phyloP scores from a whole-genome alignment of 2,329 filamentous ascomycete species.

The Claviceps sorghi region DNA sequence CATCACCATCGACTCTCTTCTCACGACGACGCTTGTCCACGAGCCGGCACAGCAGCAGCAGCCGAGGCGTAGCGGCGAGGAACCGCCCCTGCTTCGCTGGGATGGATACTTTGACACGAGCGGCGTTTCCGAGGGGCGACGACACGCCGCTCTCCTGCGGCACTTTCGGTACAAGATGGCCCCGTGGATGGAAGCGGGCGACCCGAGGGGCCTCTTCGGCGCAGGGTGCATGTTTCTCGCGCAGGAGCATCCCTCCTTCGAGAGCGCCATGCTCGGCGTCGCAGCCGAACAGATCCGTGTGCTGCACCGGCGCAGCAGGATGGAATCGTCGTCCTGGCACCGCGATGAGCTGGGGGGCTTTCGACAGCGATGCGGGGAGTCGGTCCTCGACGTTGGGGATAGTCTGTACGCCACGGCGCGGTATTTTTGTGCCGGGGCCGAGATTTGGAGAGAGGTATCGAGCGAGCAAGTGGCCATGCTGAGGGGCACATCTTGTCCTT shows the following conservation, averaged over 20 bases:
- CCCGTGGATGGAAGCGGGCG: conserved; percentile 11
- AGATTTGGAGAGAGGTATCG: conserved; percentile 4
- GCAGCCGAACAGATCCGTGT: conserved; percentile 6
- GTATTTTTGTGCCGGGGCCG: conserved; percentile 3
- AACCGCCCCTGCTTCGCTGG: conserved; percentile 7
- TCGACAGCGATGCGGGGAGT: background rate
- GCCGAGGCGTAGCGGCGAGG: background rate
- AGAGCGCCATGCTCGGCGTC: conserved; percentile 4
- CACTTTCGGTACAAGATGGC: conserved; percentile 11
- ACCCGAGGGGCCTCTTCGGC: conserved; percentile 6
- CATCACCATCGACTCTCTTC: background rate
- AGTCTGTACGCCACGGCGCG: conserved; percentile 3
- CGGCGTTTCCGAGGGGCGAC: background rate
- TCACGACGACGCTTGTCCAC: background rate
- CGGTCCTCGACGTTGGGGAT: conserved; percentile 1
- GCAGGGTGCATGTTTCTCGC: conserved; percentile 9
- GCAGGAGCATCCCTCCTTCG: conserved; percentile 2
- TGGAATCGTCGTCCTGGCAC: background rate
- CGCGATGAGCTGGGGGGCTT: no score
- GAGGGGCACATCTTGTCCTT: background rate
- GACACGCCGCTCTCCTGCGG: conserved; percentile 7
- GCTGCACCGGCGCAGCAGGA: background rate
- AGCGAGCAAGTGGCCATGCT: background rate
- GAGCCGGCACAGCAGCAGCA: background rate
- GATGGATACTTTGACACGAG: conserved; percentile 8